phyloP scores from a whole-genome alignment of 352 stramenopile species.

The Globisporangium splendens region DNA sequence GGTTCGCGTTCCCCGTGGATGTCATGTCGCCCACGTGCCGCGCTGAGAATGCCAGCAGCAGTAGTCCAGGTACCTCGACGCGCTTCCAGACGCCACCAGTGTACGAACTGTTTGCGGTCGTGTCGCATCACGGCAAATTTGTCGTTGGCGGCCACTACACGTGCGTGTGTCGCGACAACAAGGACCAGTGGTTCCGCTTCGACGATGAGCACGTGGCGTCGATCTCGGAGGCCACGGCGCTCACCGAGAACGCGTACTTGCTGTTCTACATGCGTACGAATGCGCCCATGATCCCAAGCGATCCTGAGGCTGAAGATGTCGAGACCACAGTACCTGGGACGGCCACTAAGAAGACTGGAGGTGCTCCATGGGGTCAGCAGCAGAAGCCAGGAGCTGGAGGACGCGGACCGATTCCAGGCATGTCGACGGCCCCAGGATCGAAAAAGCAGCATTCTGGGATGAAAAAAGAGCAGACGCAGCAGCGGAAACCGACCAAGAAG shows the following conservation, averaged over 20 bases:
- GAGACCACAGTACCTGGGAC: too few species aligned
- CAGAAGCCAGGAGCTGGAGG: background rate
- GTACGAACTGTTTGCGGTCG: conserved; percentile 84
- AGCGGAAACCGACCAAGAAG: too few species aligned
- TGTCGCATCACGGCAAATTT: conserved; percentile 78
- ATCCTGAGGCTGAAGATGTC: background rate
- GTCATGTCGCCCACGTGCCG: conserved; percentile 64
- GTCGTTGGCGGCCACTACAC: conserved; percentile 84
- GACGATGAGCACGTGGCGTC: conserved; percentile 80
- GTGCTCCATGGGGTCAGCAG: background rate
- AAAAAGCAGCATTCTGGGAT: background rate
- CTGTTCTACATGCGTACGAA: conserved; percentile 79
- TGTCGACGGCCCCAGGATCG: background rate
- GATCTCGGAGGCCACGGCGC: conserved; percentile 62
- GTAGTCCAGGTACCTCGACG: conserved; percentile 10
- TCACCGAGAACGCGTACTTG: conserved; percentile 76
- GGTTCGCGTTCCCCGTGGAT: conserved; percentile 66
- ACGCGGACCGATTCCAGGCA: conserved; percentile 4
- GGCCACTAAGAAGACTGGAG: background rate
- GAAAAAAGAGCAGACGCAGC: too few species aligned
- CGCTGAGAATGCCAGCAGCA: conserved; percentile 33
- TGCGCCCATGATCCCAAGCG: background rate
- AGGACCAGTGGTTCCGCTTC: conserved; percentile 85
- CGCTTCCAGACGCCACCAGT: conserved; percentile 40
- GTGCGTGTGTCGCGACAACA: conserved; percentile 81